These are phyloP conservation scores for Ganoderma sinense DNA, from an alignment of 1,284 basidiomycete genomes.

Conservation along the genomic window DNA sequence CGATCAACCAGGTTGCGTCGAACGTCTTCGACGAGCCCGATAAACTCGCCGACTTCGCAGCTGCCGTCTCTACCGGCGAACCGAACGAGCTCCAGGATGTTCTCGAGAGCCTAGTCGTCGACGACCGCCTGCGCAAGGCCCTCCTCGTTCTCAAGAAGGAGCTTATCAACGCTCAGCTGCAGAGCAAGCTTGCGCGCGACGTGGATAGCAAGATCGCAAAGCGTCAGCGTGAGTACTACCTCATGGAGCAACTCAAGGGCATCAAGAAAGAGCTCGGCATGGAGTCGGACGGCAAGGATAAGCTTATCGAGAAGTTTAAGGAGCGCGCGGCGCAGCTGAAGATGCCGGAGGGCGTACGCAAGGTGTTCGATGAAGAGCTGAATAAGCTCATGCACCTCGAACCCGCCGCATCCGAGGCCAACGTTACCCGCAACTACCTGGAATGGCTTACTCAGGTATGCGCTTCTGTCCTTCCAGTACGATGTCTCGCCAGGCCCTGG, in stretches of 20 bases:
- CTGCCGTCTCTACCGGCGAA: slow-evolving; percentile 93
- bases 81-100: slow-evolving; percentile 94
- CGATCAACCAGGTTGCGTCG: slow-evolving; percentile 93
- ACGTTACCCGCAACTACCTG: slow-evolving; percentile 96
- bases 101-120: slow-evolving; percentile 86
- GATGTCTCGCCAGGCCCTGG: neutral
- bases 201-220: slow-evolving; percentile 98
- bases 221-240: slow-evolving; percentile 95
- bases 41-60: slow-evolving; percentile 97
- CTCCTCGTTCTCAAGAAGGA: slow-evolving; percentile 97
- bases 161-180: slow-evolving; percentile 96
- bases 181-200: slow-evolving; percentile 93
- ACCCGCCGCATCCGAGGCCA: slow-evolving; percentile 92
- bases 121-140: slow-evolving; percentile 92
- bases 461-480: slow-evolving; percentile 7
- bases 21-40: slow-evolving; percentile 99
- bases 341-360: slow-evolving; percentile 93
- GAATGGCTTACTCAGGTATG: slow-evolving; percentile 92
- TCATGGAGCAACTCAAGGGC: slow-evolving; percentile 98
- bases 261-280: slow-evolving; percentile 99
- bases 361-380: slow-evolving; percentile 97
- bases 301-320: slow-evolving; percentile 95
- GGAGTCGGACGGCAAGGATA: slow-evolving; percentile 98
- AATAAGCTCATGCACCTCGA: slow-evolving; percentile 93
- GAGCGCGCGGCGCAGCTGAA: slow-evolving; percentile 87